Conservation (phyloP, 495 filamentous ascomycete genomes). For the Aspergillus incahuasiensis region DNA sequence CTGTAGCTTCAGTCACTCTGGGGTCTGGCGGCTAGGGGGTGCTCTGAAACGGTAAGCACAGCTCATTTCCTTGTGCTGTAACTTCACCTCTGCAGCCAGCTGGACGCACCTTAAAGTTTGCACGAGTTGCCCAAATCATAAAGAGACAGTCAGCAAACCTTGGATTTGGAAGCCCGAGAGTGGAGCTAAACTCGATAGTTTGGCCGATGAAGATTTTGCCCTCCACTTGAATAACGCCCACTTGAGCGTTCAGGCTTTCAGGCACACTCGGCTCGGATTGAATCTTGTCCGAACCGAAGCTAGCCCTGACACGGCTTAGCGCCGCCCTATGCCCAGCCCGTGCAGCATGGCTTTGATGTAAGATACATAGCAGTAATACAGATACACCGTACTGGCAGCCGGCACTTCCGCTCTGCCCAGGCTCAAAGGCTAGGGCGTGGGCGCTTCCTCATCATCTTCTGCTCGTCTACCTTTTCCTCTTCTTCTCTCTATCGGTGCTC, state of each 20-base stretch:
- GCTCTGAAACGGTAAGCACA: neutral
- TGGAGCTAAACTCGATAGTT: conserved; percentile 2
- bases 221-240: neutral
- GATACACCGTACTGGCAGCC: neutral
- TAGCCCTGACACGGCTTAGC: conserved; percentile 1
- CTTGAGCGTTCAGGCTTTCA: conserved; percentile 3
- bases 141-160: neutral
- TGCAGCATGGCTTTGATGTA: neutral
- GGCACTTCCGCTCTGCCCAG: conserved; percentile 4
- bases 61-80: neutral
- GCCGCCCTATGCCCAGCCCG: too few species aligned
- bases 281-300: neutral
- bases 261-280: conserved; percentile 7
- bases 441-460: conserved; percentile 18
- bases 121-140: neutral
- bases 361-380: neutral
- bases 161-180: neutral
- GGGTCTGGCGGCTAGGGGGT: neutral
- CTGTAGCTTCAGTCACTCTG: conserved; percentile 21
- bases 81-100: neutral
- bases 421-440: neutral
- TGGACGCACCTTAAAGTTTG: neutral
- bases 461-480: conserved; percentile 8
- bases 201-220: conserved; percentile 11
- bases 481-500: conserved; percentile 15